phyloP scores from a whole-genome alignment of 2,329 filamentous ascomycete genomes.

The Hypoxylon sp. region DNA sequence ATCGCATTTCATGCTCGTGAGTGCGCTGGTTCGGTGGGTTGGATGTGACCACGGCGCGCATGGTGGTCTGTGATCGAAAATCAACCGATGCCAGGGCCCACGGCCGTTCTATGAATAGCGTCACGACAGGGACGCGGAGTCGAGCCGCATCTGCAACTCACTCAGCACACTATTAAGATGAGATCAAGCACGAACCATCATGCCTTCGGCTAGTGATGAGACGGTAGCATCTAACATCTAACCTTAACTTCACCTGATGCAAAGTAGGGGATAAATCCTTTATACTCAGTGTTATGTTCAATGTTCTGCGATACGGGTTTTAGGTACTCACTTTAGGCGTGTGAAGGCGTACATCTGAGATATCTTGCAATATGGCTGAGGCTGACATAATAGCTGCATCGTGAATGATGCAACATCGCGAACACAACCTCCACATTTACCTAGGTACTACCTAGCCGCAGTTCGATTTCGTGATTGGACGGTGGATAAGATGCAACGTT shows the following conservation, averaged over 20 bases:
- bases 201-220: conserved; percentile 28
- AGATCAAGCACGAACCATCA: conserved; percentile 23
- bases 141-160: conserved; percentile 41
- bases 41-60: conserved; percentile 32
- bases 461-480: conserved; percentile 27
- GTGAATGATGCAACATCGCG: conserved; percentile 31
- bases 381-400: conserved; percentile 37
- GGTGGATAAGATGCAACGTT: conserved; percentile 38
- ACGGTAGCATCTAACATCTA: conserved; percentile 36
- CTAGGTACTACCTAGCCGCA: conserved; percentile 28
- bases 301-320: conserved; percentile 12
- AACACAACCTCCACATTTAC: conserved; percentile 34
- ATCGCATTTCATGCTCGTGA: conserved; percentile 20
- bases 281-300: conserved; percentile 17
- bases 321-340: conserved; percentile 11
- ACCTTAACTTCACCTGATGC: conserved; percentile 30
- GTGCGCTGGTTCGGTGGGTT: conserved; percentile 18
- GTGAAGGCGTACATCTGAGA: conserved; percentile 2
- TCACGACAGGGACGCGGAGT: conserved; percentile 32
- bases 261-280: conserved; percentile 24
- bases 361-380: conserved; percentile 19
- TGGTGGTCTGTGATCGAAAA: conserved; percentile 31
- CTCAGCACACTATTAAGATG: conserved; percentile 23
- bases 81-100: conserved; percentile 28
- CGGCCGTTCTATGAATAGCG: conserved; percentile 41